phyloP scores from a whole-genome alignment of 345 rosid genomes.

The Arabidopsis thaliana region DNA sequence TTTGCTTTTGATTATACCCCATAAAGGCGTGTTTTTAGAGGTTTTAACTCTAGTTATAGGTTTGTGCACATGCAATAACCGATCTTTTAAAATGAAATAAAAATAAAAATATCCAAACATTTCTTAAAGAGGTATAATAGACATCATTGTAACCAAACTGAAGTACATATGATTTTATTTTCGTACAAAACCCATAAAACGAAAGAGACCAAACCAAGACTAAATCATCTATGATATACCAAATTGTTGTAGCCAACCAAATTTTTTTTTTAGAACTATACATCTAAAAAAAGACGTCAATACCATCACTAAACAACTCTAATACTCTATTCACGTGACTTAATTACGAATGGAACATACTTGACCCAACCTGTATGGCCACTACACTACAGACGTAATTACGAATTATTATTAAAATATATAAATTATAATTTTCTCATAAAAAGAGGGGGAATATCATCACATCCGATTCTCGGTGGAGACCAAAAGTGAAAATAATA shows the following conservation, averaged over 20 bases:
- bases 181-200: too few species aligned
- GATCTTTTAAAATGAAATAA: not conserved
- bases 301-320: constrained; percentile 17
- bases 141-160: too few species aligned
- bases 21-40: constrained; percentile 19
- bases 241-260: too few species aligned
- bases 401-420: not conserved
- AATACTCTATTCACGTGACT: constrained; percentile 33
- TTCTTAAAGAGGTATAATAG: too few species aligned
- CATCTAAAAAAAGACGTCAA: not conserved
- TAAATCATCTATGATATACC: too few species aligned
- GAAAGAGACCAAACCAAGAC: not conserved
- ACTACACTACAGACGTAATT: constrained; percentile 15
- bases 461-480: constrained; percentile 37
- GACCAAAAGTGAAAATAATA: constrained; percentile 32
- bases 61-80: constrained; percentile 29
- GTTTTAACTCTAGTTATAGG: constrained; percentile 15
- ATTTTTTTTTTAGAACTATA: too few species aligned
- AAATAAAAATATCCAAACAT: too few species aligned
- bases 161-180: too few species aligned
- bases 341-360: constrained; percentile 24
- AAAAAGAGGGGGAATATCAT: constrained; percentile 15
- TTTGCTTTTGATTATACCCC: constrained; percentile 30
- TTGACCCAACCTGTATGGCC: constrained; percentile 39
- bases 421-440: not conserved